These are phyloP conservation scores for Houttuynia cordata DNA, from an alignment of 164 flowering plant genomes.

Conservation along the genomic window DNA sequence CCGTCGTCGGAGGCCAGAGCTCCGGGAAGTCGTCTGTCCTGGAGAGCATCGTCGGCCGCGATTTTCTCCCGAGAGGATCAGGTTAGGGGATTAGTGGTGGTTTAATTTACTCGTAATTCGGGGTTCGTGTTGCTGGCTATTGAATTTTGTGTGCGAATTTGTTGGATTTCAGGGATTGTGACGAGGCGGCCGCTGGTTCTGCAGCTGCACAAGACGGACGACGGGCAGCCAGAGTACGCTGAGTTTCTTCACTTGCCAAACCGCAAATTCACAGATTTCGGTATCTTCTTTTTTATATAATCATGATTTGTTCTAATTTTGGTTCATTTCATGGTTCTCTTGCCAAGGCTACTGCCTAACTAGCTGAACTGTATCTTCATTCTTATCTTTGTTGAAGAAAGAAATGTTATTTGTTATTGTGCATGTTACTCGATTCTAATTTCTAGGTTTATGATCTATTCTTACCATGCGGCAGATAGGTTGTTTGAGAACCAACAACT, in stretches of 20 bases:
- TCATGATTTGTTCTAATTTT: too few species aligned
- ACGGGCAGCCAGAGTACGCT: conserved; percentile 53
- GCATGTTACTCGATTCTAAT: background rate
- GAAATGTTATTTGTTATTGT: too few species aligned
- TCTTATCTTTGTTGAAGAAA: too few species aligned
- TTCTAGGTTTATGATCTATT: background rate
- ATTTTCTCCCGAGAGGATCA: conserved; percentile 82
- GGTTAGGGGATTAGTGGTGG: conserved; percentile 21
- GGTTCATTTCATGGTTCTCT: too few species aligned
- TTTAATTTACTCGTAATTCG: background rate
- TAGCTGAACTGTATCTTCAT: too few species aligned
- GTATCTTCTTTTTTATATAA: conserved; percentile 15
- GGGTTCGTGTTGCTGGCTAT: background rate
- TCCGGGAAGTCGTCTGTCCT: conserved; percentile 81
- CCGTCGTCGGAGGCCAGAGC: conserved; percentile 97
- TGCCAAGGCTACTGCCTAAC: too few species aligned
- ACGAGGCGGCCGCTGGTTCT: conserved; percentile 79
- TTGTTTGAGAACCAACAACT: background rate
- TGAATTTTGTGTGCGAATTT: too few species aligned
- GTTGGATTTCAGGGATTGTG: conserved; percentile 44
- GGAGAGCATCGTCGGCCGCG: conserved; percentile 81
- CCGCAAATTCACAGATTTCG: conserved; percentile 46
- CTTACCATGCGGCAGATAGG: background rate
- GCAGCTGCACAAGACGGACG: conserved; percentile 62
- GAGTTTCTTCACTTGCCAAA: conserved; percentile 60